Base-by-base conservation (phyloP, 2,329 filamentous ascomycete species). In the Penicillium sp. region DNA sequence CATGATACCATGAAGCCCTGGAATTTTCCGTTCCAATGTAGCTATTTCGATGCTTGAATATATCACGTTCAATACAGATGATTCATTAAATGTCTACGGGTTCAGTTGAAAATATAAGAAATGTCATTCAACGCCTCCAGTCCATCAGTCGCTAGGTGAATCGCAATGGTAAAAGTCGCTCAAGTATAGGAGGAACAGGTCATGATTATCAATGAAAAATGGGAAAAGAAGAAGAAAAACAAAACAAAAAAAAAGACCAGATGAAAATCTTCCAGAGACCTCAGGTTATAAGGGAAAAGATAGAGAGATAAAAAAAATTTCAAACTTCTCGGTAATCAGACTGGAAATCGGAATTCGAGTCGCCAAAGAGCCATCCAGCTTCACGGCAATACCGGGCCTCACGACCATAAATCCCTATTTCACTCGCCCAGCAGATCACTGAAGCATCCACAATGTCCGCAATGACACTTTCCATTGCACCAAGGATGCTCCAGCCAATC, bases 341-440 rank as follows among this genome's bases (percentile, higher is more conserved):
- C 13, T 53, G 57, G 27, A 58, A 57, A 9, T 51, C 52, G 3
- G 59, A 49, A 43, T 62, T 56, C 5, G 56, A 63, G 33, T 89
- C 90, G 21, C 91, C 90, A 79, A 97, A 96, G 49, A 98, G 77
- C 75, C 90, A 88, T 7, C 90, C 92, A 3, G 93, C 93, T 75
- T 98, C 93, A 58, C 95, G 87, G 74, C 93, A 98, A 77, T 96
- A 97, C 47, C 90, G 87, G 45, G 82, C 84, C 65, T 86, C 84
- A 50, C 74, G 73, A 10, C 79, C 78, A 54, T 84, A 84, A 76
- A 88, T 88, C 51, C 84, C 85, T 64, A 76, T 89, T 83, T 99
- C 95, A 68, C 91, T 96, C 26, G 90, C 92, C 84, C 96, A 98
- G 79, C 95, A 99, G 13, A 99, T 88, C 24, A 98, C 84, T 35